Evolutionary conservation across 2,329 filamentous ascomycete species (phyloP).

Genomic region (Stromatinia cepivora): DNA sequence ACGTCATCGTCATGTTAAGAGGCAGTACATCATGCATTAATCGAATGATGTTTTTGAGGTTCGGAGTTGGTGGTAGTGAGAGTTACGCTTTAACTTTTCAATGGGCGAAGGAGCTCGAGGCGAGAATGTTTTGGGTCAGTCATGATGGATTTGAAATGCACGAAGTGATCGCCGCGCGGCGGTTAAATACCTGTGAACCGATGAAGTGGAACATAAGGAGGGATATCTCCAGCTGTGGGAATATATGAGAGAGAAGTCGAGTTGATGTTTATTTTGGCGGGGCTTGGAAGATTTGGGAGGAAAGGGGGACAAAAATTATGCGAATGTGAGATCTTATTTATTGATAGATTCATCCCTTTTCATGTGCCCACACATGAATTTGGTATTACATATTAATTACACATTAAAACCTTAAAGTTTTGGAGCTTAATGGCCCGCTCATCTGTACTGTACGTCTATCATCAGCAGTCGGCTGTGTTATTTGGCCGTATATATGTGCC

Average conservation of each 20-base stretch:
- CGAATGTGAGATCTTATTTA: background rate
- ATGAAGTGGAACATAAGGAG: background rate
- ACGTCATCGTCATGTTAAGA: conserved; percentile 1
- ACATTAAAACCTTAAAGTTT: background rate
- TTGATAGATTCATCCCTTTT: background rate
- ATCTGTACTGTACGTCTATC: conserved; percentile 1
- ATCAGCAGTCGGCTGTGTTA: background rate
- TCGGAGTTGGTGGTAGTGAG: background rate
- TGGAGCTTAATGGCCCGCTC: background rate
- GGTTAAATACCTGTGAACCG: background rate
- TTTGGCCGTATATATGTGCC: background rate
- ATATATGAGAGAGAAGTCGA: background rate
- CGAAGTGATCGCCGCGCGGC: background rate
- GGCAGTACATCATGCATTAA: background rate
- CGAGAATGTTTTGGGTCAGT: background rate
- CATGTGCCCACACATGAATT: background rate
- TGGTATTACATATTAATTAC: conserved; percentile 14
- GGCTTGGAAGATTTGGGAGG: background rate
- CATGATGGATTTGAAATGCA: too few species aligned
- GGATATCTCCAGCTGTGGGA: background rate
- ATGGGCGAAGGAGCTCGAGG: too few species aligned
- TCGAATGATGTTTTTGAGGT: background rate
- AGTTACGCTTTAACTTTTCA: background rate
- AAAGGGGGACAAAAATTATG: background rate
- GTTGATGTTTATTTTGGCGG: background rate